Conservation (phyloP, 2,329 filamentous ascomycete genomes). For the Coniochaeta pulveracea region DNA sequence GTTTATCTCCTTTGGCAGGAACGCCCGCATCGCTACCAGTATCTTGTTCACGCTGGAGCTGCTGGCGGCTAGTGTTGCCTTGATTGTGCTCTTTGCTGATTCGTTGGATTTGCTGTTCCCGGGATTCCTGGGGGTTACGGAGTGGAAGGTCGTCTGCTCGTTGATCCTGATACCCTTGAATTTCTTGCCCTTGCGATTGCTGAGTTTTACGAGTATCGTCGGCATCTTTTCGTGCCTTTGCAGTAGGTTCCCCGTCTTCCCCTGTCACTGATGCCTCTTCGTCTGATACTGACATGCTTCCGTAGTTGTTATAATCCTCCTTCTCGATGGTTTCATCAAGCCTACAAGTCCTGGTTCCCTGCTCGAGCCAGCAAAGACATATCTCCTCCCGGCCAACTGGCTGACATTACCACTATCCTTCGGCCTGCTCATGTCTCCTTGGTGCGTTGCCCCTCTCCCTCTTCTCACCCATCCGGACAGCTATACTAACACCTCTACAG, state of each 20-base stretch:
- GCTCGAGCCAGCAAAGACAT: slow-evolving; percentile 65
- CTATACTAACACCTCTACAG: slow-evolving; percentile 4
- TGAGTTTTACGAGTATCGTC: slow-evolving; percentile 85
- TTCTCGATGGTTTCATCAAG: slow-evolving; percentile 81
- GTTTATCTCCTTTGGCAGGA: slow-evolving; percentile 77
- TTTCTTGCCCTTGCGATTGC: slow-evolving; percentile 69
- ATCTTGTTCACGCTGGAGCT: slow-evolving; percentile 82
- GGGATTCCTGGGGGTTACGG: slow-evolving; percentile 46
- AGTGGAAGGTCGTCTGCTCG: slow-evolving; percentile 82
- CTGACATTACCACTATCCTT: slow-evolving; percentile 76
- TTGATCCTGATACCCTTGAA: slow-evolving; percentile 69
- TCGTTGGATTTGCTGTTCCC: slow-evolving; percentile 72
- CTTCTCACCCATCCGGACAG: neutral
- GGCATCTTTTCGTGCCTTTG: slow-evolving; percentile 85
- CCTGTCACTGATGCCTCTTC: neutral
- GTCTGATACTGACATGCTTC: slow-evolving; percentile 4
- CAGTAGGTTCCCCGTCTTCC: slow-evolving; percentile 47
- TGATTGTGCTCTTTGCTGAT: slow-evolving; percentile 89
- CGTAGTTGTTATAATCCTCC: slow-evolving; percentile 70
- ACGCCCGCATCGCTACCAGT: slow-evolving; percentile 71
- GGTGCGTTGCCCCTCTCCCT: slow-evolving; percentile 14
- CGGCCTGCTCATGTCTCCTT: slow-evolving; percentile 74
- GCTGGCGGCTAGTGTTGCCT: slow-evolving; percentile 76
- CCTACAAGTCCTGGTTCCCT: slow-evolving; percentile 70
- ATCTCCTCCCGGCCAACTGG: slow-evolving; percentile 80